These are phyloP conservation scores for Infundibulicybe gibba DNA, from an alignment of 768 basidiomycete species.

Conservation along the genomic window DNA sequence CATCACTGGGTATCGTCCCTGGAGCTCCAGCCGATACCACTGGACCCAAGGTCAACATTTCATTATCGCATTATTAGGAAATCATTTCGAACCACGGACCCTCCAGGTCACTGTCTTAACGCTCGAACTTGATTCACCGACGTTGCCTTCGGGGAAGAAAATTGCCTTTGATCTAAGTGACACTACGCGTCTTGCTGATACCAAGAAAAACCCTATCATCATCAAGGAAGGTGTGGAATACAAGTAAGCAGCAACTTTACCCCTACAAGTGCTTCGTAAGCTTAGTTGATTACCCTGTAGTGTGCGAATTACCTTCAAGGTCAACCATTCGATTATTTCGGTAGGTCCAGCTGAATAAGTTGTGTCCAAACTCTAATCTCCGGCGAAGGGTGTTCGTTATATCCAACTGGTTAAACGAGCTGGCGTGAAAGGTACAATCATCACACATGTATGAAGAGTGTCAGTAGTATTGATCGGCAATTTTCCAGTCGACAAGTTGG, in stretches of 20 bases:
- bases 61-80: neutral
- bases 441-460: neutral
- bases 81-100: conserved; percentile 15
- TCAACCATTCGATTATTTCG: conserved; percentile 88
- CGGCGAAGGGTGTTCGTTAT: conserved; percentile 70
- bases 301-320: conserved; percentile 78
- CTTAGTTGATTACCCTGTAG: conserved; percentile 28
- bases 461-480: neutral
- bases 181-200: conserved; percentile 36
- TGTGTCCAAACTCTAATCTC: conserved; percentile 8
- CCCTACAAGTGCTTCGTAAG: neutral
- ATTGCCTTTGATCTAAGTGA: conserved; percentile 69
- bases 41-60: conserved; percentile 61
- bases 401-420: conserved; percentile 85
- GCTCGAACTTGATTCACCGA: conserved; percentile 77
- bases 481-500: conserved; percentile 78
- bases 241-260: conserved; percentile 47
- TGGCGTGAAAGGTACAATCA: conserved; percentile 59
- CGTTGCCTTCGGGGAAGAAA: conserved; percentile 56
- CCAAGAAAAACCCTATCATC: conserved; percentile 73
- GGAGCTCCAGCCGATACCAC: conserved; percentile 35
- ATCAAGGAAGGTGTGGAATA: conserved; percentile 90
- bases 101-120: conserved; percentile 66
- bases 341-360: conserved; percentile 31
- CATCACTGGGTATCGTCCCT: conserved; percentile 79